Evolutionary conservation across 2,329 filamentous ascomycete species (phyloP).

Genomic region (Neoarthrinium moseri): DNA sequence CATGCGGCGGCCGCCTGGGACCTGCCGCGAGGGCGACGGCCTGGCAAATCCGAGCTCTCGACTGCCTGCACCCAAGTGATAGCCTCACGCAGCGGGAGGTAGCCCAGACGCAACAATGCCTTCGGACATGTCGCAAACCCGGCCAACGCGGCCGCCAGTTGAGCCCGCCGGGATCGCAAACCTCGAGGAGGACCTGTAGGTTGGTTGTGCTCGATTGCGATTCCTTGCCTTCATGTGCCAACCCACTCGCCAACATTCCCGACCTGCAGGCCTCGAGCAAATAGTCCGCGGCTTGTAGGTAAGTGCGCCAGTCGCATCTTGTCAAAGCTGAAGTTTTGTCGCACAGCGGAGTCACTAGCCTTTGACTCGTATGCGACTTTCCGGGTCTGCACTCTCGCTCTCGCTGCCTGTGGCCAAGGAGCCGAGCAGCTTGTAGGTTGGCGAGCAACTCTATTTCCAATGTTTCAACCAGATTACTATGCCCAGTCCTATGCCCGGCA

Average conservation of each 20-base stretch:
- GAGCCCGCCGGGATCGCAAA: neutral
- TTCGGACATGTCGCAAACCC: too few species aligned
- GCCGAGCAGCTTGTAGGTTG: too few species aligned
- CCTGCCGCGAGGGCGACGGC: too few species aligned
- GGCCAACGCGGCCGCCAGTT: too few species aligned
- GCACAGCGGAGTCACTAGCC: slow-evolving; percentile 1
- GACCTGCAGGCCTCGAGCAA: neutral
- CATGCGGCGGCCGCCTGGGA: too few species aligned
- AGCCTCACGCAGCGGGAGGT: neutral
- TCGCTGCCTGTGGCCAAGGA: too few species aligned
- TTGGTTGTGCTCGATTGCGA: neutral
- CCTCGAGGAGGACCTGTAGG: neutral
- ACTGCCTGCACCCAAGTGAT: neutral
- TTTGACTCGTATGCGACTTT: slow-evolving; percentile 3
- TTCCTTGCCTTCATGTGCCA: neutral
- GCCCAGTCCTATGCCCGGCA: neutral
- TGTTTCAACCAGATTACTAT: too few species aligned
- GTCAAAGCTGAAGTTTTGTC: too few species aligned
- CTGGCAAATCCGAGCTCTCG: too few species aligned
- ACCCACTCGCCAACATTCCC: neutral
- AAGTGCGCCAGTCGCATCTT: too few species aligned
- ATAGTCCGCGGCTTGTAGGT: too few species aligned
- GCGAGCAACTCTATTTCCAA: too few species aligned
- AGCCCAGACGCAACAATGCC: neutral
- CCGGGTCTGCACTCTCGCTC: neutral